Evolutionary conservation across 495 filamentous ascomycete genomes (phyloP), one percentile per base, ranked within the genome.

Genomic region (Penicillium ucsense): DNA sequence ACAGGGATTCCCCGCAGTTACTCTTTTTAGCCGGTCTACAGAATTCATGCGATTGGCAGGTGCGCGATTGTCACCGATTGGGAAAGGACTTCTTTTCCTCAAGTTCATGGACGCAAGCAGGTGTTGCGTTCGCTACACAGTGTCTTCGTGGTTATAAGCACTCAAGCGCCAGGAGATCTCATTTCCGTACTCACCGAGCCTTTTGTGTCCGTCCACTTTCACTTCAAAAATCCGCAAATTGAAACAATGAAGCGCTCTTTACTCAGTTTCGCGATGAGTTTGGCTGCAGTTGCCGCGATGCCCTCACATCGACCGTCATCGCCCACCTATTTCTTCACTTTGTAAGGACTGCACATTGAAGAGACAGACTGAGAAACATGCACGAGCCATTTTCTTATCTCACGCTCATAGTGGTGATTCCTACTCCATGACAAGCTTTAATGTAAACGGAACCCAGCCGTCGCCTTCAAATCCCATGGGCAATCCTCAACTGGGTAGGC

Each of bases 401-500:
- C 20, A 20, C 20, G 20, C 20, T 38, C 5, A 4, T 30, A 70
- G 66, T 54, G 72, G 72, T 8, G 76, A 85, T 57, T 83, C 80
- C 3, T 86, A 84, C 54, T 77, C 77, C 10, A 64, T 66, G 39
- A 84, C 80, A 11, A 78, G 78, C 43, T 94, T 92, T 68, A 75
- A 86, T 56, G 61, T 75, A 38, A 73, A 64, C 30, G 65, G 68
- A 41, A 65, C 74, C 8, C 80, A 85, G 47, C 85, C 88, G 5
- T 74, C 76, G 12, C 38, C 57, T 10, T 52, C 54, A 6, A 87
- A 89, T 59, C 86, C 88, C 0, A 70, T 92, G 49, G 88, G 88
- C 28, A 94, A 91, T 60, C 87, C 88, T 5, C 32, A 53, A 6
- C 52, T 70, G 31, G 66, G 66, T 67, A 38, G 39, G 43, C 31